Evolutionary conservation across 495 filamentous ascomycete genomes (phyloP), one percentile per base, ranked within the genome.

Genomic region (Neurospora africana): DNA sequence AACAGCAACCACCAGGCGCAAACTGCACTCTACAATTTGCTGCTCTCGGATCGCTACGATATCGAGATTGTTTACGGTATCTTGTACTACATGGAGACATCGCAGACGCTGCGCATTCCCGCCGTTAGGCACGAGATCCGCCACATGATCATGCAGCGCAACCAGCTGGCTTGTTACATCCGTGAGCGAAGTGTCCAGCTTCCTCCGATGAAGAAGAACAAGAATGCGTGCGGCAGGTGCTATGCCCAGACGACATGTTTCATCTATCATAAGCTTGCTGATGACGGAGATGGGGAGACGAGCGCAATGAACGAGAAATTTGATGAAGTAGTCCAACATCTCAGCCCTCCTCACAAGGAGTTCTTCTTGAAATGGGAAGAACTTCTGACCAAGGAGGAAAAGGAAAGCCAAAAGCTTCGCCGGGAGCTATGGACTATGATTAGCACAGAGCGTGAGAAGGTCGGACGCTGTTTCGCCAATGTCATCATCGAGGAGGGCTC

Each of bases 111-210:
- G 58, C 90, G 93, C 27, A 93, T 99, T 36, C 92, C 92, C 2
- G 88, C 92, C 4, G 86, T 98, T 71, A 87, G 92, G 13, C 89
- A 92, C 77, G 95, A 98, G 77, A 86, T 98, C 68, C 87, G 92
- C 21, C 93, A 97, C 69, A 96, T 99, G 93, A 91, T 99, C 70
- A 94, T 97, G 83, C 90, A 95, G 77, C 91, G 95, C n/a, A 99
- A 99, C 78, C 88, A 90, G 65, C 82, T 99, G 11, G 93, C 94
- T 10, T 90, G 89, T 69, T 95, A 91, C 79, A 87, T 97, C 38
- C 89, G 91, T n/a, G 89, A 94, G 71, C 88, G 92, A 61, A 87
- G 89, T 70, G 87, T 91, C 43, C 83, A 85, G 73, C 86, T 98
- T 38, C 95, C 95, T 30, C 88, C 90, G 4, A 94, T 99, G 93